Percentiles rank a stretch among this genome's conserved stretches.
Conservation (phyloP, 2,329 filamentous ascomycete species). For the Xylariales sp. region DNA sequence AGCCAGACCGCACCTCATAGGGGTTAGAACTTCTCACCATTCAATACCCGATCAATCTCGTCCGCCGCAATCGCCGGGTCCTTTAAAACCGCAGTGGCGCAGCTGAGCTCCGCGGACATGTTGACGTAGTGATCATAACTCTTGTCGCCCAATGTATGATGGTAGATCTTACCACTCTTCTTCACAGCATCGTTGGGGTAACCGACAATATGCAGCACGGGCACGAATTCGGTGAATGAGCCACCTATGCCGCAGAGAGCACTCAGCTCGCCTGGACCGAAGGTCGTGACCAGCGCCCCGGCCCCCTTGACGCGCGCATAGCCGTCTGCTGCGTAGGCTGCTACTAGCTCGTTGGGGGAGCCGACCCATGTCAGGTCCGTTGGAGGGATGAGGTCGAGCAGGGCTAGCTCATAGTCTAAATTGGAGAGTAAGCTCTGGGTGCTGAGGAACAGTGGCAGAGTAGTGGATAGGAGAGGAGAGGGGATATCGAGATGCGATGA, state of each 20-base stretch:
- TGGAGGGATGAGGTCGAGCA: slow-evolving; percentile 45
- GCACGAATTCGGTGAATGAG: slow-evolving; percentile 51
- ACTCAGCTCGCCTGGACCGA: slow-evolving; percentile 52
- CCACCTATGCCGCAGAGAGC: slow-evolving; percentile 54
- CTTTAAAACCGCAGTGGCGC: neutral
- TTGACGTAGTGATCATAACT: slow-evolving; percentile 33
- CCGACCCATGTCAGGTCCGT: slow-evolving; percentile 42
- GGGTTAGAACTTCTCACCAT: slow-evolving; percentile 37
- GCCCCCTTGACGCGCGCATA: slow-evolving; percentile 56
- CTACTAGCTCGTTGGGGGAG: slow-evolving; percentile 52
- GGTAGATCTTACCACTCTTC: slow-evolving; percentile 45
- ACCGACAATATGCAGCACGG: slow-evolving; percentile 55
- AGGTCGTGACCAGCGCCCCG: slow-evolving; percentile 52
- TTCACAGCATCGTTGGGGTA: slow-evolving; percentile 45
- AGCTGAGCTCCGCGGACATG: neutral
- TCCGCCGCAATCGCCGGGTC: neutral
- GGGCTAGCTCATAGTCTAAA: slow-evolving; percentile 50
- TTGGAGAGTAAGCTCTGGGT: neutral
- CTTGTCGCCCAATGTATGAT: slow-evolving; percentile 57
- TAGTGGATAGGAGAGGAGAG: too few relatives aligned
- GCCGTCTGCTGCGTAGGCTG: slow-evolving; percentile 56
- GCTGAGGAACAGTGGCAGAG: too few relatives aligned
- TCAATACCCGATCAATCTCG: slow-evolving; percentile 58
- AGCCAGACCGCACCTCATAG: slow-evolving; percentile 1
- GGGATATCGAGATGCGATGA: too few relatives aligned